Conservation (phyloP, 2,329 filamentous ascomycete genomes). For the Botrytis sinoallii region DNA sequence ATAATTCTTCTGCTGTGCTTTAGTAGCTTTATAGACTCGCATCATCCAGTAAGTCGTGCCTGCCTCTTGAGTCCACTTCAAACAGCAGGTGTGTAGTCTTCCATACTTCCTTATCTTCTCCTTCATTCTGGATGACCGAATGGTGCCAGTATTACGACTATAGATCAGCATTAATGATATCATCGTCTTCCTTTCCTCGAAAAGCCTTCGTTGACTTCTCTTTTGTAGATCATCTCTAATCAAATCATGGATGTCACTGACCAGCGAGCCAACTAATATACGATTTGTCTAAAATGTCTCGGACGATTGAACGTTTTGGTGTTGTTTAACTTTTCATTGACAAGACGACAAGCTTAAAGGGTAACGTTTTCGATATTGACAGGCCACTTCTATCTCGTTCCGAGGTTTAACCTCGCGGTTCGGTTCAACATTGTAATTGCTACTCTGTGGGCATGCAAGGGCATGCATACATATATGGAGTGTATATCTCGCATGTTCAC, state of each 20-base stretch:
- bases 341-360: neutral
- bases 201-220: neutral
- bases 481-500: neutral
- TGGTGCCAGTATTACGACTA: neutral
- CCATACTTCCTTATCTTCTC: neutral
- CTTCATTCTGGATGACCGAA: neutral
- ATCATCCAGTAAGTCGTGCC: neutral
- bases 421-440: neutral
- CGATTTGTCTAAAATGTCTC: slow-evolving; percentile 10
- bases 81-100: neutral
- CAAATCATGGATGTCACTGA: slow-evolving; percentile 14
- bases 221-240: neutral
- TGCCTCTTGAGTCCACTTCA: neutral
- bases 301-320: slow-evolving; percentile 2
- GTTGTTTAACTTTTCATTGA: neutral
- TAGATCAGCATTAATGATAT: slow-evolving; percentile 10
- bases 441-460: neutral
- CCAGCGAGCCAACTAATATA: slow-evolving; percentile 2
- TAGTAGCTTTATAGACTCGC: neutral
- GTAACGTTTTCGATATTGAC: neutral
- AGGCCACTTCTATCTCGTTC: slow-evolving; percentile 2
- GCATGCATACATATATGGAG: neutral
- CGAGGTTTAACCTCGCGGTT: neutral
- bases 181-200: neutral
- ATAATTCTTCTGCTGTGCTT: neutral